These are phyloP conservation scores for Mycena rosella DNA, from an alignment of 768 basidiomycete species.

Conservation along the genomic window DNA sequence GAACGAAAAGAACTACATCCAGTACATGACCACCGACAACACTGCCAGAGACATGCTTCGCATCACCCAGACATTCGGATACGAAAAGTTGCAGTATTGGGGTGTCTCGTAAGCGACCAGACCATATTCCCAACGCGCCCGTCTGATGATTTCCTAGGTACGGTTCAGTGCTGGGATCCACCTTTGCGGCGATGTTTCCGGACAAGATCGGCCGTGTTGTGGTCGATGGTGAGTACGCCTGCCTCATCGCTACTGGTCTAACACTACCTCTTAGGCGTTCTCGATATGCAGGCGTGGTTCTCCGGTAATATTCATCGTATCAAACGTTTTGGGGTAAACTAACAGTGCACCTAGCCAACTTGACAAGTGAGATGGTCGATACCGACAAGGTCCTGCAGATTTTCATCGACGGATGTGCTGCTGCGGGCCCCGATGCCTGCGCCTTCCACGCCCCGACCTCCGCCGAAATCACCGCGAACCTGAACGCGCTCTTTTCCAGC, in stretches of 20 bases:
- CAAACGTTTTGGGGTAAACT: neutral
- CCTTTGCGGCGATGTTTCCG: slow-evolving; percentile 20
- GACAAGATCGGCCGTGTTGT: slow-evolving; percentile 23
- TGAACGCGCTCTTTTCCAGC: no score
- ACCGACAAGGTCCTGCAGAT: no score
- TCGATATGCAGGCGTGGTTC: slow-evolving; percentile 12
- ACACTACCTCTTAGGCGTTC: neutral
- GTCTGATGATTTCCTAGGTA: neutral
- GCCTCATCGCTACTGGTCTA: neutral
- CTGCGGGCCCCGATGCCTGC: no score
- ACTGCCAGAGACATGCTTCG: slow-evolving; percentile 31
- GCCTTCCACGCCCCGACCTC: no score
- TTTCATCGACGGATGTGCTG: no score
- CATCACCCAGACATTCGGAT: slow-evolving; percentile 19
- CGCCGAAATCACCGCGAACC: no score
- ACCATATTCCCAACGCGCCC: no score
- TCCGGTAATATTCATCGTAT: neutral
- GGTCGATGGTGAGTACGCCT: slow-evolving; percentile 14
- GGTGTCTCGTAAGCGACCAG: slow-evolving; percentile 13
- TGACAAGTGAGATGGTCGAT: no score
- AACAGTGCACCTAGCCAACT: no score
- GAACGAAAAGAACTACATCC: neutral
- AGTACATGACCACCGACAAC: slow-evolving; percentile 21
- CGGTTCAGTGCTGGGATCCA: slow-evolving; percentile 5
- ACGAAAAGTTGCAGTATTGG: slow-evolving; percentile 30